Evolutionary conservation across 2,329 filamentous ascomycete genomes (phyloP).

Genomic region (Colletotrichum eremochloae): DNA sequence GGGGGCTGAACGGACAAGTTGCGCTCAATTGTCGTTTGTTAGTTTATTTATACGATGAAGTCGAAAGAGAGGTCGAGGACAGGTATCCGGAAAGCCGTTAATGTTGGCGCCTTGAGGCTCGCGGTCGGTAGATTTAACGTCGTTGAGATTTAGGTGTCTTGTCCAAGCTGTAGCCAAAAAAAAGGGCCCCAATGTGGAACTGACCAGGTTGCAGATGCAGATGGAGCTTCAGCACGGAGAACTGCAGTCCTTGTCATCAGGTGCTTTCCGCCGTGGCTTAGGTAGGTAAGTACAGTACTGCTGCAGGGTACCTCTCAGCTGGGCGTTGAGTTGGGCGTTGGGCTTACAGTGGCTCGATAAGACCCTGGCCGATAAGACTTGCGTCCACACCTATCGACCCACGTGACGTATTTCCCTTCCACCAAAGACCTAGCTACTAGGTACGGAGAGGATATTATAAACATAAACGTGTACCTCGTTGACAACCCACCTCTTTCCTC

Average conservation of each 20-base stretch:
- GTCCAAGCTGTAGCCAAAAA: slow-evolving; percentile 33
- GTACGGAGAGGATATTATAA: background rate
- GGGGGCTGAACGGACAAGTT: slow-evolving; percentile 5
- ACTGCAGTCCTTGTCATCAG: background rate
- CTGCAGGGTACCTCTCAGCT: background rate
- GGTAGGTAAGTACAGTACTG: background rate
- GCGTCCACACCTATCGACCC: background rate
- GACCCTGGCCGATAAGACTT: background rate
- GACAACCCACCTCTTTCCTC: background rate
- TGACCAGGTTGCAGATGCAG: slow-evolving; percentile 41
- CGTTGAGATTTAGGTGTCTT: slow-evolving; percentile 33
- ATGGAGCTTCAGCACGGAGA: slow-evolving; percentile 20
- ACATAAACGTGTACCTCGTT: too few relatives aligned
- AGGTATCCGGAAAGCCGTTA: slow-evolving; percentile 19
- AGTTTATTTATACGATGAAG: background rate
- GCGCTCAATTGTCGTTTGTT: background rate
- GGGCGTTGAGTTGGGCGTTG: background rate
- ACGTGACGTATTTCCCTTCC: slow-evolving; percentile 1
- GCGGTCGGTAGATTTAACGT: slow-evolving; percentile 9
- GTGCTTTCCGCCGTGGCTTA: background rate
- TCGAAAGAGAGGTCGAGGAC: background rate
- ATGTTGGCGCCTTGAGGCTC: slow-evolving; percentile 11
- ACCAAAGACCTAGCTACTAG: background rate
- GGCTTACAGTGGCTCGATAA: background rate
- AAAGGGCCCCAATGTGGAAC: slow-evolving; percentile 24